These are phyloP conservation scores for Fraxinus latifolia DNA, from an alignment of 305 asterid species.

Conservation along the genomic window DNA sequence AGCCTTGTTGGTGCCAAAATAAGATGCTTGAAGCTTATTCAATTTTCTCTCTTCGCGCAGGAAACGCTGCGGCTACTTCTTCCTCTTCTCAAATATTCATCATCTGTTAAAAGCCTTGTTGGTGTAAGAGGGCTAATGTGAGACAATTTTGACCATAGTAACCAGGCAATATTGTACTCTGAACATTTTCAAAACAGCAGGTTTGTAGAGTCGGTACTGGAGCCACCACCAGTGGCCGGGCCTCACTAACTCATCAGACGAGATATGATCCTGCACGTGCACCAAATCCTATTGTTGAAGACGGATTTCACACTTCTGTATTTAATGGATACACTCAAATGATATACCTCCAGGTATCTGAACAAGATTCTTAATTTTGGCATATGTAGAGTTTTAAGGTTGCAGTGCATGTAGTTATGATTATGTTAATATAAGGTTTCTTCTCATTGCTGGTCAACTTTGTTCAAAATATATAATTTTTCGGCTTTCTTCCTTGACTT, in stretches of 20 bases:
- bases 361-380: conserved; percentile 24
- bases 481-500: not conserved
- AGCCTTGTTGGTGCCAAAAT: not conserved
- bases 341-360: conserved; percentile 83
- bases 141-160: conserved; percentile 83
- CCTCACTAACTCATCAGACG: conserved; percentile 92
- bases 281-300: conserved; percentile 70
- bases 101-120: conserved; percentile 76
- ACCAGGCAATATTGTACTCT: conserved; percentile 52
- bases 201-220: conserved; percentile 84
- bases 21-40: not conserved
- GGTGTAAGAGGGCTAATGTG: conserved; percentile 88
- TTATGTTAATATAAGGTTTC: conserved; percentile 23
- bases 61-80: conserved; percentile 84
- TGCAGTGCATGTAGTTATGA: conserved; percentile 22
- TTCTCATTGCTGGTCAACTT: not conserved
- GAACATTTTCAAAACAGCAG: conserved; percentile 83
- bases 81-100: conserved; percentile 67
- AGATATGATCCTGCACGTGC: conserved; percentile 91
- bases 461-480: not conserved
- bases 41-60: conserved; percentile 33
- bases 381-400: conserved; percentile 7
- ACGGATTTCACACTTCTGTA: conserved; percentile 69
- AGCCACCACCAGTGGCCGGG: conserved; percentile 89
- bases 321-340: conserved; percentile 92